Conservation (phyloP, 108 stramenopile genomes). For the Cylindrotheca closterium region DNA sequence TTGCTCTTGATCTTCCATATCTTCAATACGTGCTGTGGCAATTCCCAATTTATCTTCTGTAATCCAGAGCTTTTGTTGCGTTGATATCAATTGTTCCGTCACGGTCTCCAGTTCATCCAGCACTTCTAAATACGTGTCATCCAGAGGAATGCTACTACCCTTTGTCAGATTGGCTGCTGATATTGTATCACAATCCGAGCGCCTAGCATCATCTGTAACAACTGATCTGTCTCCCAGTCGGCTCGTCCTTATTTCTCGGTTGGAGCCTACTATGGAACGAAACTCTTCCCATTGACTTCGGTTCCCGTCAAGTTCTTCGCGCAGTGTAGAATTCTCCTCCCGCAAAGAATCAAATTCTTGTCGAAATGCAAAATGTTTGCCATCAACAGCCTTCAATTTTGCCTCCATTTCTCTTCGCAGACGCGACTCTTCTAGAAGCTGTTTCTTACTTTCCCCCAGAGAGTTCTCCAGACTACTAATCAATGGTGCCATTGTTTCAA, state of each 20-base stretch:
- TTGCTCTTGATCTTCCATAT: background rate
- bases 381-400: background rate
- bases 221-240: background rate
- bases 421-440: slow-evolving; percentile 44
- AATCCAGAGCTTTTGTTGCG: slow-evolving; percentile 52
- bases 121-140: slow-evolving; percentile 48
- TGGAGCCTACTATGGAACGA: background rate
- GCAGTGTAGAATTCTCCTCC: slow-evolving; percentile 47
- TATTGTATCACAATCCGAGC: background rate
- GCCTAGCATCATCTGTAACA: background rate
- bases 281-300: background rate
- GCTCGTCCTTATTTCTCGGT: background rate
- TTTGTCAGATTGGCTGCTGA: background rate
- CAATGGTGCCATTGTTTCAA: slow-evolving; percentile 48
- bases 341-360: slow-evolving; percentile 39
- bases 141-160: background rate
- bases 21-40: slow-evolving; percentile 24
- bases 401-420: slow-evolving; percentile 48
- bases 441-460: slow-evolving; percentile 27
- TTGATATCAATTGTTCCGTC: slow-evolving; percentile 61
- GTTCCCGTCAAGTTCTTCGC: slow-evolving; percentile 33
- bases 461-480: slow-evolving; percentile 51
- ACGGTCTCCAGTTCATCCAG: slow-evolving; percentile 68
- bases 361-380: background rate
- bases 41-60: slow-evolving; percentile 41